A percentile compares a stretch with the other conserved stretches of the same genome.
These are phyloP conservation scores for Sphaerobolus stellatus DNA, from an alignment of 1,284 basidiomycete genomes.

Conservation along the genomic window DNA sequence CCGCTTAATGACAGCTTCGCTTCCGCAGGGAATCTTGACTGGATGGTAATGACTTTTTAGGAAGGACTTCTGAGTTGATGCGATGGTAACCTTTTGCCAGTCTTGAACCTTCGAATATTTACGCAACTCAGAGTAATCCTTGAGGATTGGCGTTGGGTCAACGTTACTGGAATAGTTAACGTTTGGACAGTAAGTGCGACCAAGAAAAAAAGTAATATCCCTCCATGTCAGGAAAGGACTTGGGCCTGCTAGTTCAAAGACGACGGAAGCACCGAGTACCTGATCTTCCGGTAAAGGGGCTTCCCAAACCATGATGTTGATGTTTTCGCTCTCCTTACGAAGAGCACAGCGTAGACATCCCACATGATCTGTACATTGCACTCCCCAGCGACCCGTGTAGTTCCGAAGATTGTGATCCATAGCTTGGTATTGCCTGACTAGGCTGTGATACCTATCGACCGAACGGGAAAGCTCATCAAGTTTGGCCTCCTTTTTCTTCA, in stretches of 20 bases:
- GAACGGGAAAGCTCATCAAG: slow-evolving; percentile 23
- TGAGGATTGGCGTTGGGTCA: not conserved
- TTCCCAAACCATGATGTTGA: slow-evolving; percentile 43
- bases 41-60: slow-evolving; percentile 35
- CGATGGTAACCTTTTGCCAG: slow-evolving; percentile 37
- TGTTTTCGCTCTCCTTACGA: slow-evolving; percentile 14
- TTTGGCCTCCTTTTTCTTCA: slow-evolving; percentile 17
- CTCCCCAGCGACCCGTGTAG: not conserved
- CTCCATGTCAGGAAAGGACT: slow-evolving; percentile 44
- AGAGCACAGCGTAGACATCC: slow-evolving; percentile 36
- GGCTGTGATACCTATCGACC: slow-evolving; percentile 18
- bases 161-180: not conserved
- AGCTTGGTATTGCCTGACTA: slow-evolving; percentile 11
- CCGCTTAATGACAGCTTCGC: slow-evolving; percentile 5
- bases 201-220: slow-evolving; percentile 37
- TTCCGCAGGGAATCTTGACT: slow-evolving; percentile 26
- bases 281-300: slow-evolving; percentile 45
- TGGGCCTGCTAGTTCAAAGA: slow-evolving; percentile 50
- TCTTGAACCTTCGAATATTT: not conserved
- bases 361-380: not conserved
- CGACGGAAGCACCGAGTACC: slow-evolving; percentile 26
- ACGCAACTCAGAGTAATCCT: not conserved
- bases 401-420: slow-evolving; percentile 8
- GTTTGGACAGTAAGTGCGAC: not conserved
- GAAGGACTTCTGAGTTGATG: slow-evolving; percentile 43